Conservation (phyloP, 23 red algal genomes). For the Pyropia haitanensis region DNA sequence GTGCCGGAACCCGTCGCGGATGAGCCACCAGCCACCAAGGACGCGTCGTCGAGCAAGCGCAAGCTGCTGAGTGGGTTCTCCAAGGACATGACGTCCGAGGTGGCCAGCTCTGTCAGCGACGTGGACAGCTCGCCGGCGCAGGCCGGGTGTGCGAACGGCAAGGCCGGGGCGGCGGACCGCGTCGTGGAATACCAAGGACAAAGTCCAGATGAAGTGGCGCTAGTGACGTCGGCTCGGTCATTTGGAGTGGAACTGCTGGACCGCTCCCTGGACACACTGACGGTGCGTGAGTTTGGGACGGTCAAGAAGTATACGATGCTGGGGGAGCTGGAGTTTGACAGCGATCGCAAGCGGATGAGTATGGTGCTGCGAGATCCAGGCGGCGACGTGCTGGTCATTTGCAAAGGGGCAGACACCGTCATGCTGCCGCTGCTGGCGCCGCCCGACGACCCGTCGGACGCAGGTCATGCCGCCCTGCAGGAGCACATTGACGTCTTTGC, state of each 20-base stretch:
- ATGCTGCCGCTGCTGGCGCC: conserved; percentile 69
- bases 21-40: background rate
- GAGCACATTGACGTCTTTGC: conserved; percentile 91
- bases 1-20: conserved; percentile 58
- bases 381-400: conserved; percentile 58
- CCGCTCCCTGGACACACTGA: conserved; percentile 52
- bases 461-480: conserved; percentile 13
- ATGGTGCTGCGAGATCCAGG: conserved; percentile 63
- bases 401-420: conserved; percentile 83
- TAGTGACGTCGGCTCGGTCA: conserved; percentile 66
- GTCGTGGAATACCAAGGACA: conserved; percentile 71
- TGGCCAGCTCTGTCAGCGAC: too few relatives aligned
- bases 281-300: conserved; percentile 31
- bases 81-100: too few relatives aligned
- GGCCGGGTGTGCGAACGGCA: background rate
- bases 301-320: conserved; percentile 46
- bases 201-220: conserved; percentile 86
- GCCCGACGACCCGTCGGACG: conserved; percentile 8
- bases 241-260: conserved; percentile 72
- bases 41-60: background rate
- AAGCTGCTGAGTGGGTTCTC: too few relatives aligned
- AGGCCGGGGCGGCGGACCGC: conserved; percentile 1
- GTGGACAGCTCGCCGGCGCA: too few relatives aligned
- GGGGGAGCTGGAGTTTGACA: conserved; percentile 76
- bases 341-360: conserved; percentile 77